These are phyloP conservation scores for Arabidopsis hybrid DNA, from an alignment of 441 rosid genomes.

Conservation along the genomic window DNA sequence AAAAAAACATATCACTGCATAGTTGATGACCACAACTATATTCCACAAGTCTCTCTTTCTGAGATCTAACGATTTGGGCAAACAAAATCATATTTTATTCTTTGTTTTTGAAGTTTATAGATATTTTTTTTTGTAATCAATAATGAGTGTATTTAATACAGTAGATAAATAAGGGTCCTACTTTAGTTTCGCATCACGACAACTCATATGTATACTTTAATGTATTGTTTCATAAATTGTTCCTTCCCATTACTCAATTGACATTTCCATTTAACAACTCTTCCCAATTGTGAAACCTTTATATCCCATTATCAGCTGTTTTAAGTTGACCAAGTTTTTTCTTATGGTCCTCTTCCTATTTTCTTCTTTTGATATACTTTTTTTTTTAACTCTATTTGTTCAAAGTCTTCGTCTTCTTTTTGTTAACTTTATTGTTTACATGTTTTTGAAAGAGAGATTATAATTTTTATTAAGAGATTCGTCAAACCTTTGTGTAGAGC, in stretches of 20 bases:
- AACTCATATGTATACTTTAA: conserved; percentile 38
- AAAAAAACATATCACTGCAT: not conserved
- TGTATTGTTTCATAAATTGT: conserved; percentile 34
- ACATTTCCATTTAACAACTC: conserved; percentile 2
- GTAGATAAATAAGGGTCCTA: conserved; percentile 33
- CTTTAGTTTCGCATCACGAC: conserved; percentile 35
- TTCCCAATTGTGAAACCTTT: not conserved
- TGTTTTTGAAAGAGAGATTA: conserved; percentile 6
- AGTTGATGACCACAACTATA: conserved; percentile 38
- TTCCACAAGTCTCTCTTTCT: conserved; percentile 4
- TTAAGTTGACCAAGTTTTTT: conserved; percentile 40
- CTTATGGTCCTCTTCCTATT: conserved; percentile 9
- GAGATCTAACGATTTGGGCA: conserved; percentile 8
- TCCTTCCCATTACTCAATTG: conserved; percentile 13
- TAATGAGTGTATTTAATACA: conserved; percentile 30
- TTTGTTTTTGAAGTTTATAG: conserved; percentile 8
- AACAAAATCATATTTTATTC: conserved; percentile 23
- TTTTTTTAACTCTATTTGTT: not conserved
- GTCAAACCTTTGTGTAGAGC: not conserved
- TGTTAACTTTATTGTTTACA: conserved; percentile 26
- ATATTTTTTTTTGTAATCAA: conserved; percentile 9
- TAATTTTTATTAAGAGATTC: not conserved
- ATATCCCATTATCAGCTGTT: conserved; percentile 36
- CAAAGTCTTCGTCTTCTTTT: conserved; percentile 27
- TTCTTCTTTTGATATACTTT: not conserved